Base-by-base conservation (phyloP, 768 basidiomycete species). In the Kwoniella newhampshirensis region DNA sequence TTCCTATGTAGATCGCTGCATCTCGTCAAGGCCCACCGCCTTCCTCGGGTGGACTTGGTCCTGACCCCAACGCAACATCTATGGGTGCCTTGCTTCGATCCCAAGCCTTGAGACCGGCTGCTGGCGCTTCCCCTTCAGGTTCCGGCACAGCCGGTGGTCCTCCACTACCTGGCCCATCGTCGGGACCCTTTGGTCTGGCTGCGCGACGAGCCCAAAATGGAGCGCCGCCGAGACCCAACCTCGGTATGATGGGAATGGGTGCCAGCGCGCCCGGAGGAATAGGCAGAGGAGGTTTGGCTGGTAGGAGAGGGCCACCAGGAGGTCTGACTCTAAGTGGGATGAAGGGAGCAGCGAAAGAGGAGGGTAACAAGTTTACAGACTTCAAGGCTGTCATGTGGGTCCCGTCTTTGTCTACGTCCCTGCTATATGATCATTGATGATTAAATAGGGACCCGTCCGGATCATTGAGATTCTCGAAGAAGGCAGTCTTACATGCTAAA, bases 311-410 rank as follows among this genome's bases (percentile, higher is more conserved):
- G 77, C 81, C 57, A 7, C 70, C 70, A 0, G 70, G 70, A 15
- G 71, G 71, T 1, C 27, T 73, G 83, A 84, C 42, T 81, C 84
- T 63, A 82, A 85, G 26, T 77, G 81, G 49, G 83, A 82, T 72
- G 76, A 43, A 86, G 85, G 88, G 87, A 30, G 82, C 83, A 46
- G 86, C 54, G 13, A 66, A 75, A 43, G 81, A 81, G 44, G 82
- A 84, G 63, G 82, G 80, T 60, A 87, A 88, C 32, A 91, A 91
- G 21, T 98, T 98, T 78, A 81, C 87, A 28, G 94, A 91, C 74
- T 96, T 97, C 77, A 84, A 85, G 60, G 90, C 87, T 78, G 93
- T 96, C 68, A 90, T 96, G 89, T 93, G 81, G 44, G 89, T 82
- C 17, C 15, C 26, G 18, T 26, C 20, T 26, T 25, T 20, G 18